These are phyloP conservation scores for Lentinus polychrous DNA, from an alignment of 1,284 basidiomycete species.

Conservation along the genomic window DNA sequence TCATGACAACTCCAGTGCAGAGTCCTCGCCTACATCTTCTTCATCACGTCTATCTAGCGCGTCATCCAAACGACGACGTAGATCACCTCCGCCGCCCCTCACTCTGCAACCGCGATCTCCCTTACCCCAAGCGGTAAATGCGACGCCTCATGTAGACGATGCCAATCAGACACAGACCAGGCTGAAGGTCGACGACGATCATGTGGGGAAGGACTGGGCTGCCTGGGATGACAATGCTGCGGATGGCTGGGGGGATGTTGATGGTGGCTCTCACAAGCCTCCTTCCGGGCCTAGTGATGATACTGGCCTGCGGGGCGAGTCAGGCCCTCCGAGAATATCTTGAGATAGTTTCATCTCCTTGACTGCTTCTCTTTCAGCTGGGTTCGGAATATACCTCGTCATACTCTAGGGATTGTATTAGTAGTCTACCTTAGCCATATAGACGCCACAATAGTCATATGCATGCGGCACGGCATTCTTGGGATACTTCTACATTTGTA, in stretches of 20 bases:
- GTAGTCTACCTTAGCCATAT: too few species aligned
- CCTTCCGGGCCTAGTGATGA: too few species aligned
- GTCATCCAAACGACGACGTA: conserved; percentile 28
- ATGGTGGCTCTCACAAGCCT: too few species aligned
- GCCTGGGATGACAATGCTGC: conserved; percentile 45
- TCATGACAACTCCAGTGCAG: conserved; percentile 33
- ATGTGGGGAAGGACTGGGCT: conserved; percentile 34
- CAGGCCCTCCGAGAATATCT: too few species aligned
- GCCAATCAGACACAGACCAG: conserved; percentile 13
- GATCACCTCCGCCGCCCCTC: conserved; percentile 35
- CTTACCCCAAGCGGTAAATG: conserved; percentile 13
- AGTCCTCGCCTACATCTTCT: conserved; percentile 26
- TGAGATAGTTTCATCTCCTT: too few species aligned
- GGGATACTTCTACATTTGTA: too few species aligned
- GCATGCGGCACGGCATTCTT: too few species aligned
- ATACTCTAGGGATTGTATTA: too few species aligned
- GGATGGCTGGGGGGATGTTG: conserved; percentile 46
- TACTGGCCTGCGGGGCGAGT: too few species aligned
- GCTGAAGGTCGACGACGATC: conserved; percentile 2
- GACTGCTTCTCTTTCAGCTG: too few species aligned
- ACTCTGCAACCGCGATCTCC: conserved; percentile 23
- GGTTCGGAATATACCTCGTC: too few species aligned
- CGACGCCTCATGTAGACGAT: conserved; percentile 15
- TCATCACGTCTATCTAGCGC: conserved; percentile 19
- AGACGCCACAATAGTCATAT: too few species aligned